A percentile compares a stretch with the other conserved stretches of the same genome.
Conservation (phyloP, 495 filamentous ascomycete species). For the Astrocystis sublimbata region DNA sequence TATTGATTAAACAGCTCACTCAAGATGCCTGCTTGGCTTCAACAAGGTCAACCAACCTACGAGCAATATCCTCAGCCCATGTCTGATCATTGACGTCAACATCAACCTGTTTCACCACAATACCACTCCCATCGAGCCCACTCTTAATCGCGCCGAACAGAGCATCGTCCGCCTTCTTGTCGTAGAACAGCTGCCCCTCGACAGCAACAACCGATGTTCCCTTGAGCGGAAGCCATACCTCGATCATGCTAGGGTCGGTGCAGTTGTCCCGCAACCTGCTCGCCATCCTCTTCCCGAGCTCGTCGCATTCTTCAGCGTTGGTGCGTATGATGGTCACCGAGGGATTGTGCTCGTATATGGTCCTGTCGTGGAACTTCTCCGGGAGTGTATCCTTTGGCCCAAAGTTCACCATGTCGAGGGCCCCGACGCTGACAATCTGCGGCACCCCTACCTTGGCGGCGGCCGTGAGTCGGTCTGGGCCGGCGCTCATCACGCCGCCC, state of each 20-base stretch:
- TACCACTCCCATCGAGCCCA: constrained; percentile 34
- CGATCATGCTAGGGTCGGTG: constrained; percentile 38
- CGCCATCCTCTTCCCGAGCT: constrained; percentile 55
- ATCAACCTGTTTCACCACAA: constrained; percentile 39
- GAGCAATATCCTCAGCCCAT: constrained; percentile 43
- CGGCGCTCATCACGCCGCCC: constrained; percentile 63
- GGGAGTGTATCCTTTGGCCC: constrained; percentile 59
- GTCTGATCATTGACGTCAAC: constrained; percentile 41
- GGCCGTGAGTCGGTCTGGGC: constrained; percentile 52
- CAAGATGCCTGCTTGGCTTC: constrained; percentile 9
- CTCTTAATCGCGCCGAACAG: constrained; percentile 47
- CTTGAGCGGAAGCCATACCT: constrained; percentile 58
- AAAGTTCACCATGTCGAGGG: constrained; percentile 71
- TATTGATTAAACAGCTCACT: not conserved
- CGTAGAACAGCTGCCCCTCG: constrained; percentile 37
- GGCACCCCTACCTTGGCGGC: constrained; percentile 58
- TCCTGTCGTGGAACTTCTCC: constrained; percentile 41
- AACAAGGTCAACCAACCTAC: constrained; percentile 23
- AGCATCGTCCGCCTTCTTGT: constrained; percentile 36
- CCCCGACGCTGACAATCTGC: constrained; percentile 63
- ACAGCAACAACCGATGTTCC: constrained; percentile 44
- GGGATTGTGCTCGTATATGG: constrained; percentile 64
- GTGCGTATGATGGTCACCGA: constrained; percentile 66
- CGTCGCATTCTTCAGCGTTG: constrained; percentile 51
- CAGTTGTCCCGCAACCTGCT: constrained; percentile 48